These are phyloP conservation scores for Rutstroemia sp. DNA, from an alignment of 2,329 filamentous ascomycete genomes.

Conservation along the genomic window DNA sequence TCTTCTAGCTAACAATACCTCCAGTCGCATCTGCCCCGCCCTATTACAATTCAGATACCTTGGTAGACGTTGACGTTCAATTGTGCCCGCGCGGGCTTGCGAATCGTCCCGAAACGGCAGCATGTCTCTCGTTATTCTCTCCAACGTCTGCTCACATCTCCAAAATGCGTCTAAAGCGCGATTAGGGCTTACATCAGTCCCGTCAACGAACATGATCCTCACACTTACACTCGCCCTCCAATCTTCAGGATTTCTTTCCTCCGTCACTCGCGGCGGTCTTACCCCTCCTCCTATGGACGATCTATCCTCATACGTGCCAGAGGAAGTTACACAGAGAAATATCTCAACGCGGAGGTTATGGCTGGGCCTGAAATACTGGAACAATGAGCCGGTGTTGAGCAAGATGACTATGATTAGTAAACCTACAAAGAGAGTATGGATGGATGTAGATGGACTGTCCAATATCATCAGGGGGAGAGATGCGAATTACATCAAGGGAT, in stretches of 20 bases:
- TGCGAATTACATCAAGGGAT: conserved; percentile 52
- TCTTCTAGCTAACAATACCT: not conserved
- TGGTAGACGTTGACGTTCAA: conserved; percentile 2
- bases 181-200: conserved; percentile 61
- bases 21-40: not conserved
- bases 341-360: conserved; percentile 57
- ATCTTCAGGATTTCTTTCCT: conserved; percentile 59
- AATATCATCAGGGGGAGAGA: conserved; percentile 51
- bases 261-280: conserved; percentile 56
- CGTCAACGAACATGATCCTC: conserved; percentile 59
- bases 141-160: conserved; percentile 64
- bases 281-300: conserved; percentile 44
- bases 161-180: conserved; percentile 66
- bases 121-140: conserved; percentile 67
- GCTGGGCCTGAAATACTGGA: conserved; percentile 69
- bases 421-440: conserved; percentile 58
- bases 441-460: conserved; percentile 50
- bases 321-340: conserved; percentile 50
- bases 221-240: conserved; percentile 58
- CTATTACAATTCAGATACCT: not conserved
- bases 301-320: conserved; percentile 38
- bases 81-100: conserved; percentile 22
- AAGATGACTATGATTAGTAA: conserved; percentile 59
- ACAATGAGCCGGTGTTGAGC: conserved; percentile 60
- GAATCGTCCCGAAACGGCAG: conserved; percentile 5